Conservation (phyloP, 306 rosid genomes). For the Vigna nakashimae region DNA sequence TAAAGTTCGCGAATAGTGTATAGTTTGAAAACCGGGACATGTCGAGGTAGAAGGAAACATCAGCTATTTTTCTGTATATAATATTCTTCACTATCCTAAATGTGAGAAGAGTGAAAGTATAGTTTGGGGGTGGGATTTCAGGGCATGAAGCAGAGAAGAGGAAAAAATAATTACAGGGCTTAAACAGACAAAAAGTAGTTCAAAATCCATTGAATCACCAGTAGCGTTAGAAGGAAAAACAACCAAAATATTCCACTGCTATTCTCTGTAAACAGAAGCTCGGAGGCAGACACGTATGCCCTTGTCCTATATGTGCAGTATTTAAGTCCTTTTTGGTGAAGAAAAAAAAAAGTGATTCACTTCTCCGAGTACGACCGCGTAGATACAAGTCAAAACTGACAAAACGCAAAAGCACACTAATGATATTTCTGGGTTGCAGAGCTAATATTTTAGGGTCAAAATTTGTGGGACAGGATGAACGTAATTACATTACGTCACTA, state of each 20-base stretch:
- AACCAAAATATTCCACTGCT: too few relatives aligned
- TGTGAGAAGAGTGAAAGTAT: background rate
- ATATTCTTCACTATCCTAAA: background rate
- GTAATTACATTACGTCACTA: background rate
- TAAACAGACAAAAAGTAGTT: background rate
- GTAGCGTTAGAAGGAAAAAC: background rate
- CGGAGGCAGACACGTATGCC: background rate
- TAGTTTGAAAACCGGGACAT: background rate
- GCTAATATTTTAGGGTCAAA: constrained; percentile 29
- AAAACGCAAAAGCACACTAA: background rate
- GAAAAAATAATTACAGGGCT: background rate
- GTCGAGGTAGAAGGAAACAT: constrained; percentile 8
- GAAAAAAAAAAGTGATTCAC: background rate
- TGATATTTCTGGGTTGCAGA: background rate
- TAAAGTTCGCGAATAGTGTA: background rate
- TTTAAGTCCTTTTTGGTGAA: too few relatives aligned
- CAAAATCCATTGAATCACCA: too few relatives aligned
- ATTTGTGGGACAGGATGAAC: constrained; percentile 19
- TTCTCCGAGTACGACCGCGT: constrained; percentile 12
- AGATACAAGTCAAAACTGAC: constrained; percentile 11
- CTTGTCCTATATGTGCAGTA: too few relatives aligned
- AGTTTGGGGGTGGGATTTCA: background rate
- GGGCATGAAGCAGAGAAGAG: constrained; percentile 14
- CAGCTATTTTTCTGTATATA: background rate
- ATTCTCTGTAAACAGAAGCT: background rate